Evolutionary conservation across 2,329 filamentous ascomycete species (phyloP), one percentile per base, ranked within the genome.

Genomic region (Cadophora sp.): DNA sequence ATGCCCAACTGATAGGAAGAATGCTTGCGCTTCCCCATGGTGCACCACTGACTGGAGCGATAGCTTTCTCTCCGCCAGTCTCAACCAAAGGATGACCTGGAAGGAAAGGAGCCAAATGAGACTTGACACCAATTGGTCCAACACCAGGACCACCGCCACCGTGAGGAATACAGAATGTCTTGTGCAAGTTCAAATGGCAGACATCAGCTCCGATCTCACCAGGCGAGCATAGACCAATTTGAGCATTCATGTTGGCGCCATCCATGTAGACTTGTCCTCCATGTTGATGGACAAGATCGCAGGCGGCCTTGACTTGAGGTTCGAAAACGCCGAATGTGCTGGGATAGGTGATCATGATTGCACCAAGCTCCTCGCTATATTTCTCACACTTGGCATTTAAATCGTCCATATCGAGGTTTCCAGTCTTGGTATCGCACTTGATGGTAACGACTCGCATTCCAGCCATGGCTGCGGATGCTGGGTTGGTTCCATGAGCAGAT

Each of bases 181-280:
- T 98, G 87, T 98, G 95, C 50, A 98, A 86, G 81, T 98, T 98
- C 68, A 98, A 84, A 82, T 97, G 95, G 85, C 95, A 98, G 47
- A 97, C 94, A 78, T 98, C 95, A 36, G 95, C 95, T 22, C 95
- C 95, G 72, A 98, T 97, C 79, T 96, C 94, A 47, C 95, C 95
- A 1, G 95, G 95, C 0, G 93, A 97, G 83, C 93, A 97, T 13
- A 98, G 86, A 14, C 95, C 95, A 71, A 98, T 97, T 80, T 98
- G 95, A 20, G 95, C 95, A 77, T 97, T 98, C 93, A 97, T 96
- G 83, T 98, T 98, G 72, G 95, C 95, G 58, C 95, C 95, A 78
- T 98, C 95, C 95, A 98, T 97, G 83, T 97, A 98, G 18, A 98
- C 95, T 77, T 96, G 93, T 11, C 95, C 95, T 62, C 95, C 95